These are phyloP conservation scores for Sindora glabra DNA, from an alignment of 306 rosid species.

Conservation along the genomic window DNA sequence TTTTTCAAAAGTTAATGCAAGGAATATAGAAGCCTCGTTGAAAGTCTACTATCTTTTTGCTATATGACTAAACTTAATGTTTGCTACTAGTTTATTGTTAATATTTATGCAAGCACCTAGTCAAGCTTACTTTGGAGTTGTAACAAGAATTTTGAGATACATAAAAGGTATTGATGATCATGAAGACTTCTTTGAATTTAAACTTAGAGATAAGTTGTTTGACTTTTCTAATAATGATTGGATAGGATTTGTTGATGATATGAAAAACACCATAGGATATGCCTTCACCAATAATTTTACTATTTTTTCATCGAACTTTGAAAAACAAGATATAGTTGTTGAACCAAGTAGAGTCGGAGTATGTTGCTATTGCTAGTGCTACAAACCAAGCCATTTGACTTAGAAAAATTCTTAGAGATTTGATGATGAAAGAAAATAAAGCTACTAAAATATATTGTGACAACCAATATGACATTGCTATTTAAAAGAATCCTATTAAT, in stretches of 20 bases:
- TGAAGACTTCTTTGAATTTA: too few species aligned
- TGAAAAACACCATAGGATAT: too few species aligned
- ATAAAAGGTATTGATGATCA: too few species aligned
- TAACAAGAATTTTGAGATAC: background rate
- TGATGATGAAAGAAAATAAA: too few species aligned
- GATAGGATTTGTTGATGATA: too few species aligned
- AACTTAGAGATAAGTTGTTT: too few species aligned
- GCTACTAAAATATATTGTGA: background rate
- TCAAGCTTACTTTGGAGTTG: too few species aligned
- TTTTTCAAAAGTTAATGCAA: too few species aligned
- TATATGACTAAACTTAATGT: background rate
- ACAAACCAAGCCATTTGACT: too few species aligned
- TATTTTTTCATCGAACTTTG: background rate
- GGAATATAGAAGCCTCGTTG: background rate
- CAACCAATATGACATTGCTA: background rate
- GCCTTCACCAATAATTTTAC: background rate
- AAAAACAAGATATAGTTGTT: background rate
- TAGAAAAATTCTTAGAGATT: too few species aligned
- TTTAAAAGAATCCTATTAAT: background rate
- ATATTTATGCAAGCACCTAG: too few species aligned
- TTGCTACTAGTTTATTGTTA: background rate
- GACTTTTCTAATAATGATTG: background rate
- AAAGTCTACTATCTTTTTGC: background rate
- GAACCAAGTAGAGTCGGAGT: background rate
- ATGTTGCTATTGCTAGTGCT: background rate